Conservation (phyloP, 2,329 filamentous ascomycete species). For the Calonectria pteridis region DNA sequence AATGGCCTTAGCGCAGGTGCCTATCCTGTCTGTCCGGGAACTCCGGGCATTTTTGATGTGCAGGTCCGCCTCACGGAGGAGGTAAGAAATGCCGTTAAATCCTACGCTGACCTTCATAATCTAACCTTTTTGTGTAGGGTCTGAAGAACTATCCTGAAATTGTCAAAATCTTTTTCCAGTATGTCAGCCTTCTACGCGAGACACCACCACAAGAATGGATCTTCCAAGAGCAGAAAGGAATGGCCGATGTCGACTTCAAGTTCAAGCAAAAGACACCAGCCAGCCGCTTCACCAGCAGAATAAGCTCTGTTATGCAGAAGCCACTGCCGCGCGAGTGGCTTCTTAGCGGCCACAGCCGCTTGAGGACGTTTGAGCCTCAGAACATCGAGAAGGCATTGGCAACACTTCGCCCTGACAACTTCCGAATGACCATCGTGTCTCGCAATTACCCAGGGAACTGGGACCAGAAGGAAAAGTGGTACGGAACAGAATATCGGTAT, state of each 20-base stretch:
- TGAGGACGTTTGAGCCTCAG: conserved; percentile 85
- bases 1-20: conserved; percentile 85
- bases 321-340: conserved; percentile 88
- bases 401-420: conserved; percentile 87
- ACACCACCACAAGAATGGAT: conserved; percentile 90
- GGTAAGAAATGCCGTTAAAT: conserved; percentile 52
- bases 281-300: conserved; percentile 87
- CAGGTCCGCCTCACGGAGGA: conserved; percentile 86
- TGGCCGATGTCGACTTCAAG: conserved; percentile 94
- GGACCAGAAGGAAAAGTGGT: conserved; percentile 95
- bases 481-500: conserved; percentile 91
- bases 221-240: conserved; percentile 88
- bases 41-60: conserved; percentile 82
- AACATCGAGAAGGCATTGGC: conserved; percentile 80
- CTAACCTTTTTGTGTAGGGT: conserved; percentile 57
- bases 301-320: conserved; percentile 92
- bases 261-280: conserved; percentile 95
- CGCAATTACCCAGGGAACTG: conserved; percentile 86
- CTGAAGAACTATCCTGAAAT: conserved; percentile 86
- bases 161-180: conserved; percentile 88
- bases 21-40: conserved; percentile 81
- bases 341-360: conserved; percentile 80
- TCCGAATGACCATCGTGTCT: conserved; percentile 85
- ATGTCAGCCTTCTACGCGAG: conserved; percentile 87
- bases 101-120: neutral